Base-by-base conservation (phyloP, 495 filamentous ascomycete species). In the Usnea hakonensis region DNA sequence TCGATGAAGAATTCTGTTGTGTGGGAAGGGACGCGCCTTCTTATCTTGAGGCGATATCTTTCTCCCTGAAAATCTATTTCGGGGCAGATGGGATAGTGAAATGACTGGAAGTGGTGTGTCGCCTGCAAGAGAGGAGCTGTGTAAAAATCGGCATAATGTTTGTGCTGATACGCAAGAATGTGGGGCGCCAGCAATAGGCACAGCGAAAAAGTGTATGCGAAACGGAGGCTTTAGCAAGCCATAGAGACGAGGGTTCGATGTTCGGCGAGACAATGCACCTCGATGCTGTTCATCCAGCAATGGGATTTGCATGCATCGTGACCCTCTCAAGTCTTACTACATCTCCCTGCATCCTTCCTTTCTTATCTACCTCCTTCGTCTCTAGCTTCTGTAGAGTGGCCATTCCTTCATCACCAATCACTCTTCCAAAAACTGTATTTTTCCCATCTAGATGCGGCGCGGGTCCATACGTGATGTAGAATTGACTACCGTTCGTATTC, bases 361-460 rank as follows among this genome's bases (percentile, higher is more conserved):
- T 98, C 78, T 89, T 91, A 72, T 97, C 94, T n/a, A 95, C 83
- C 72, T 97, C 91, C 55, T 93, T 79, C 70, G 83, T 85, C 60
- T 89, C 90, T 69, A 98, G 71, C 37, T 73, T 85, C 67, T 59
- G 79, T 75, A 75, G 81, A 60, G 76, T 72, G 71, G 77, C 73
- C 36, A 74, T 75, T 4, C 72, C 75, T 48, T 76, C 79, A 64
- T 80, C 75, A 43, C 77, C 75, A 72, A 86, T 68, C 53, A 97
- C 83, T 73, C 89, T 88, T 32, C 94, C 94, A 76, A 98, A 97
- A 4, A 95, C 89, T 1, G 90, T 95, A 71, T 93, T 98, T 63
- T 90, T 83, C 7, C 94, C 95, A 75, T 97, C 95, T 37, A 98
- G 77, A 83, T 98, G 94, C 59, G 90, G 86, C 48, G 91, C 90